Evolutionary conservation across 768 basidiomycete genomes (phyloP).

Genomic region (Lactarius evosmus): DNA sequence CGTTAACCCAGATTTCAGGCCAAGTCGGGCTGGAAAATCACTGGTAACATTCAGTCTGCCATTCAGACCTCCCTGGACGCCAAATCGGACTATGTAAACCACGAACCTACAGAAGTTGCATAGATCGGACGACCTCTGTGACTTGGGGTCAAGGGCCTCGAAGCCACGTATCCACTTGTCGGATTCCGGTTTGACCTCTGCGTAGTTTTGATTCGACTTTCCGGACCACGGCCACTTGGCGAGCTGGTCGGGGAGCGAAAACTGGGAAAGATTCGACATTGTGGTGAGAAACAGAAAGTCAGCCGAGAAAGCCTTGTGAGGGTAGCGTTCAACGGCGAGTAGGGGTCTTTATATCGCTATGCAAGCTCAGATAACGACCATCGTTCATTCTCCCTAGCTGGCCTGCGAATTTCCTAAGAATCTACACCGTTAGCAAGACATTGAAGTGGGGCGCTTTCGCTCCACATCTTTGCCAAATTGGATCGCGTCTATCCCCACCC

Average conservation of each 20-base stretch:
- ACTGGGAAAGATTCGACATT: slow-evolving; percentile 2
- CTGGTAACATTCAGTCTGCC: too few relatives aligned
- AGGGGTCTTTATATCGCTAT: not conserved
- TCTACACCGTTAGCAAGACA: not conserved
- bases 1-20: too few relatives aligned
- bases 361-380: too few relatives aligned
- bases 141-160: slow-evolving; percentile 19
- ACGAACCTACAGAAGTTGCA: slow-evolving; percentile 26
- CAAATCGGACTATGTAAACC: too few relatives aligned
- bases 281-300: not conserved
- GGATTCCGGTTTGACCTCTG: slow-evolving; percentile 22
- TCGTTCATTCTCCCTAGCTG: too few relatives aligned
- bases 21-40: too few relatives aligned
- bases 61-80: too few relatives aligned
- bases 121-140: slow-evolving; percentile 24
- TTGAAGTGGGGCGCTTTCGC: too few relatives aligned
- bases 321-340: not conserved
- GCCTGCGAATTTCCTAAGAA: too few relatives aligned
- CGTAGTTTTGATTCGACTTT: slow-evolving; percentile 24
- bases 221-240: slow-evolving; percentile 28
- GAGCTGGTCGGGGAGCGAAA: slow-evolving; percentile 20
- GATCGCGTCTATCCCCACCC: slow-evolving; percentile 87
- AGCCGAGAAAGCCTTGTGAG: not conserved
- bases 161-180: slow-evolving; percentile 24
- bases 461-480: slow-evolving; percentile 88